These are phyloP conservation scores for Gentiana straminea DNA, from an alignment of 257 asterid species.

Conservation along the genomic window DNA sequence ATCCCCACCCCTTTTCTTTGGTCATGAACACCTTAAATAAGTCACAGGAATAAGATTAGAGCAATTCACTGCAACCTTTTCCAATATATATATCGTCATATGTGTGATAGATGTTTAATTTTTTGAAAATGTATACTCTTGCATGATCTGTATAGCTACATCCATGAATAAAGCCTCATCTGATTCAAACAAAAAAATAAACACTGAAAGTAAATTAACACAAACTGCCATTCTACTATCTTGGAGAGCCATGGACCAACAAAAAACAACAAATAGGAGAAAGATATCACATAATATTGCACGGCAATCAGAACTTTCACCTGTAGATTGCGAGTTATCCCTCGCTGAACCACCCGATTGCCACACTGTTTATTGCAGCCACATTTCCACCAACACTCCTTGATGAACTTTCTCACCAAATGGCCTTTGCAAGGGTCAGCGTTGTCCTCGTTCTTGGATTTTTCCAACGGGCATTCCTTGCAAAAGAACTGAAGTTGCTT, in stretches of 20 bases:
- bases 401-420: slow-evolving; percentile 65
- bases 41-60: slow-evolving; percentile 8
- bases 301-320: slow-evolving; percentile 15
- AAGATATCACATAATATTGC: background rate
- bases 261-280: background rate
- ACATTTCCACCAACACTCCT: slow-evolving; percentile 95
- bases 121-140: too few relatives aligned
- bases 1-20: slow-evolving; percentile 92
- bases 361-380: slow-evolving; percentile 85
- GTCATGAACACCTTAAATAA: slow-evolving; percentile 74
- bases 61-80: background rate
- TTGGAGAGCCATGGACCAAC: background rate
- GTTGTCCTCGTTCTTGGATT: slow-evolving; percentile 45
- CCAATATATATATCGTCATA: background rate
- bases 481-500: slow-evolving; percentile 57
- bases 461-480: slow-evolving; percentile 75
- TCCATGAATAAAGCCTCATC: too few relatives aligned
- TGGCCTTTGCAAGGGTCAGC: slow-evolving; percentile 89
- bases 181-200: too few relatives aligned
- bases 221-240: too few relatives aligned
- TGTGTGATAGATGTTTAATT: too few relatives aligned
- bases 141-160: too few relatives aligned
- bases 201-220: too few relatives aligned
- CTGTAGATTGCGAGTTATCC: slow-evolving; percentile 68
- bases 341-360: slow-evolving; percentile 94